Evolutionary conservation across 1,284 basidiomycete genomes (phyloP), one percentile per base, ranked within the genome.

Genomic region (Sphaerobolus stellatus): DNA sequence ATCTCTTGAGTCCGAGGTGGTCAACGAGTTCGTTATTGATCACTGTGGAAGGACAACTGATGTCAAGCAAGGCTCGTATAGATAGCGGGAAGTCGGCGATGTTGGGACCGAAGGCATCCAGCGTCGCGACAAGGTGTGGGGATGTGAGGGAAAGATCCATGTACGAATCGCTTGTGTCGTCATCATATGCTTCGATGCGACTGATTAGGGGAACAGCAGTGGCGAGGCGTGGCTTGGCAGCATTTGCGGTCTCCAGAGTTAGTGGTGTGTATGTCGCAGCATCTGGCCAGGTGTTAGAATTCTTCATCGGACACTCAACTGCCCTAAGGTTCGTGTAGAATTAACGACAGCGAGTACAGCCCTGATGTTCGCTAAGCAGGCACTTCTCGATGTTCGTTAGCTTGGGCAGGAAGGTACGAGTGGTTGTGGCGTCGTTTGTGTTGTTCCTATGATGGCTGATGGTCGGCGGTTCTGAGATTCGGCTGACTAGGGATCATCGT

Each of bases 281-380:
- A 34, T 34, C 33, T 11, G 33, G 33, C 33, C 33, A 34, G n/a
- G 33, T 11, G 33, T 34, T 34, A 18, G 11, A 11, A 18, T 11
- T 34, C 33, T 45, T 25, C 43, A 45, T 45, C 20, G 43, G 43
- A 22, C 43, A 45, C 11, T n/a, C n/a, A n/a, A n/a, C n/a, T n/a
- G n/a, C n/a, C n/a, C n/a, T n/a, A n/a, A n/a, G n/a, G n/a, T n/a
- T n/a, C n/a, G n/a, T n/a, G n/a, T n/a, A n/a, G n/a, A n/a, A n/a
- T n/a, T n/a, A n/a, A n/a, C n/a, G n/a, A n/a, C n/a, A n/a, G n/a
- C n/a, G n/a, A n/a, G n/a, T n/a, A n/a, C n/a, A n/a, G n/a, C n/a
- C n/a, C n/a, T n/a, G n/a, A n/a, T n/a, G n/a, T n/a, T n/a, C n/a
- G n/a, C n/a, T n/a, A n/a, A n/a, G n/a, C n/a, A n/a, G n/a, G n/a